phyloP scores from a whole-genome alignment of 331 rosid species.

The Rhamnella rubrinervis region DNA sequence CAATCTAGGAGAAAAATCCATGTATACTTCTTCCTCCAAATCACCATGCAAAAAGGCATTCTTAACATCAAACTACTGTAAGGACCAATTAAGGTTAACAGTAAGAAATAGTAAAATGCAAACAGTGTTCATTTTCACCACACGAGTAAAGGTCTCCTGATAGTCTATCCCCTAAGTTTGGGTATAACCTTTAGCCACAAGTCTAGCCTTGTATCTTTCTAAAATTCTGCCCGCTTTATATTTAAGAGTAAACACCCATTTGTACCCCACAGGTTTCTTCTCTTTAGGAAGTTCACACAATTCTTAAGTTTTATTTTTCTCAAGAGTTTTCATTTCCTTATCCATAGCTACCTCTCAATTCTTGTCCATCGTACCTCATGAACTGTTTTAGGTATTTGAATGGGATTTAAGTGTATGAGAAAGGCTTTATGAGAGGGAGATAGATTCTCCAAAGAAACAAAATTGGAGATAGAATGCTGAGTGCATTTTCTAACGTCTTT shows the following conservation, averaged over 20 bases:
- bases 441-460: background rate
- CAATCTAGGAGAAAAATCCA: background rate
- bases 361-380: background rate
- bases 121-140: background rate
- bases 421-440: background rate
- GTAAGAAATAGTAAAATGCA: background rate
- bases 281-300: background rate
- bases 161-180: background rate
- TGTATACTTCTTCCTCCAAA: background rate
- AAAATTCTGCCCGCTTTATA: background rate
- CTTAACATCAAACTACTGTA: background rate
- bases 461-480: background rate
- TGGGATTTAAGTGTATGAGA: too few species aligned
- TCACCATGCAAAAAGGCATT: background rate
- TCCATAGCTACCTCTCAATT: background rate
- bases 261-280: background rate
- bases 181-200: background rate
- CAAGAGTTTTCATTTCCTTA: background rate
- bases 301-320: conserved; percentile 2
- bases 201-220: background rate
- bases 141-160: background rate
- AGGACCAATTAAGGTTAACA: too few species aligned
- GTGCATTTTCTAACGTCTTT: background rate
- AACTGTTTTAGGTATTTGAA: background rate
- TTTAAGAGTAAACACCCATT: background rate